Evolutionary conservation across 305 asterid genomes (phyloP), one percentile per base, ranked within the genome.

Genomic region (Fraxinus floribunda): DNA sequence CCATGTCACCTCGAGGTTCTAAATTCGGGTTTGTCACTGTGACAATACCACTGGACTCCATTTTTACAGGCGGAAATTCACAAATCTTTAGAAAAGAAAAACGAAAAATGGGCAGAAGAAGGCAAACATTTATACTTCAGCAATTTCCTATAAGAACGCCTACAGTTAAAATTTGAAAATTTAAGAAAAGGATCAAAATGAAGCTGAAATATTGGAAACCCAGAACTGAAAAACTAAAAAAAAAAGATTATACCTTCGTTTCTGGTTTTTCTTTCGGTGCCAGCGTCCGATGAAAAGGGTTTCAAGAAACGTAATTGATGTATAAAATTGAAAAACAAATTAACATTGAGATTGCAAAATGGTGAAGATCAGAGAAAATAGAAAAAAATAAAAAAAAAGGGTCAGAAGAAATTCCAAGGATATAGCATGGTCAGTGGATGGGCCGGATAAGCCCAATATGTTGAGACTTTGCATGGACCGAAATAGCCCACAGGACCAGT

Each of bases 1-100:
- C 98, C 89, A 92, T 85, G 49, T 87, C 94, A 79, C 82, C 93
- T 78, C 82, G 87, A 44, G 90, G 93, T 35, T 92, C 97, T 77
- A 89, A 82, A 82, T 76, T 86, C 44, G 92, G 84, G 90, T 83
- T 88, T 73, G 82, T 89, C 60, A 68, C 22, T 38, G 72, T 44
- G 57, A 81, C 76, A 84, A 86, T 80, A 81, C 86, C 75, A 74
- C 83, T 80, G 74, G 86, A 83, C 88, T 95, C 98, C 98, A 93
- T 95, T 38, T 84, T 83, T 52, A 76, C 26, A 66, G 74, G 36
- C 38, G 35, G 8, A 66, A 76, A 76, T 57, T 55, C 32, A 49
- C 46, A 82, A 70, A 81, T 70, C 78, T 22, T 32, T 9, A 35
- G 55, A 13, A 22, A 44, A 29, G 7, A 22, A 57, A 76, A 29